These are phyloP conservation scores for Melampsora larici-populina DNA, from an alignment of 1,284 basidiomycete genomes.

Conservation along the genomic window DNA sequence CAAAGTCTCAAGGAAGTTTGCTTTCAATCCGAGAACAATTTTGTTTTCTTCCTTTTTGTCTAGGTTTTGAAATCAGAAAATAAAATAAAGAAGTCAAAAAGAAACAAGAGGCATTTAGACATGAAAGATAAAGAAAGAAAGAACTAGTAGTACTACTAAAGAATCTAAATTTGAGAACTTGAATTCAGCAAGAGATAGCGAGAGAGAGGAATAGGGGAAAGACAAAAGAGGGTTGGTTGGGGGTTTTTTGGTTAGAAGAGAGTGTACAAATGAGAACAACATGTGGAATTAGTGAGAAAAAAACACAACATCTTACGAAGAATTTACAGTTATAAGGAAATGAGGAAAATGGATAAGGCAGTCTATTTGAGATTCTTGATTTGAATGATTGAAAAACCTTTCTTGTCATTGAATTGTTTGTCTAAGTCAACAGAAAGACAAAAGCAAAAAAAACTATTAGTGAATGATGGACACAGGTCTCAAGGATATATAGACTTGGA, in stretches of 20 bases:
- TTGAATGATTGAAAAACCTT: constrained; percentile 89
- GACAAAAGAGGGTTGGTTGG: background rate
- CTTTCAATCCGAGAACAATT: background rate
- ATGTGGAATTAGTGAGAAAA: background rate
- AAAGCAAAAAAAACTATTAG: background rate
- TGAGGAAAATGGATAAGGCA: too few species aligned
- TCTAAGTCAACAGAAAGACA: constrained; percentile 60
- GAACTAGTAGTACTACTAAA: background rate
- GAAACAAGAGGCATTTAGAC: background rate
- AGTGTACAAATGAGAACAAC: background rate
- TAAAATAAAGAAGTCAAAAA: background rate
- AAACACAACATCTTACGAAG: background rate
- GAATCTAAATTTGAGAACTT: background rate
- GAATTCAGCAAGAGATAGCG: background rate
- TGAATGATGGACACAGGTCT: background rate
- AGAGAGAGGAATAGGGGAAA: background rate
- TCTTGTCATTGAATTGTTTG: constrained; percentile 96
- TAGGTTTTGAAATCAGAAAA: too few species aligned
- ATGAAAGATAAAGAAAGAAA: background rate
- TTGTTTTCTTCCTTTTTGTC: background rate
- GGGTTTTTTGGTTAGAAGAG: background rate
- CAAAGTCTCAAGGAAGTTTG: background rate
- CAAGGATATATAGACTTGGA: background rate
- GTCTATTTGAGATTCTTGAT: constrained; percentile 55
- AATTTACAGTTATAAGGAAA: background rate